Evolutionary conservation across 2,329 filamentous ascomycete genomes (phyloP).

Genomic region (Aspergillus ustus): DNA sequence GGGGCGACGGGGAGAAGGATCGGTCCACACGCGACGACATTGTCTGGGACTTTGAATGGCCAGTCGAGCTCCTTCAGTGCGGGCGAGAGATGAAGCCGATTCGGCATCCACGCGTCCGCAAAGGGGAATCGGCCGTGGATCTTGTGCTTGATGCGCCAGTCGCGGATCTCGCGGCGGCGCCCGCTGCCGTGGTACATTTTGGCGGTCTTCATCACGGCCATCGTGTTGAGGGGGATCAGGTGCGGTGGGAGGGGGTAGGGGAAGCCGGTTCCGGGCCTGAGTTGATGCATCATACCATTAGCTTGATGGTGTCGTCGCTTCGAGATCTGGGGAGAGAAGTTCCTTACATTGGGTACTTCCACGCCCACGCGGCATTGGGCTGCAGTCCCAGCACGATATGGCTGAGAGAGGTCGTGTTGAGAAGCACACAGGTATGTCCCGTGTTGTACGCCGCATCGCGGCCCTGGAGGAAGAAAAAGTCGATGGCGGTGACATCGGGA

Average conservation of each 20-base stretch:
- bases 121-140: constrained; percentile 35
- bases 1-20: constrained; percentile 45
- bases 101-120: constrained; percentile 31
- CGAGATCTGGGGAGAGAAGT: neutral
- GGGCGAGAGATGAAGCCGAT: constrained; percentile 34
- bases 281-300: neutral
- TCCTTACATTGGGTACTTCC: constrained; percentile 41
- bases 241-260: constrained; percentile 53
- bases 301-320: no score
- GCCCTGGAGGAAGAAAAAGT: constrained; percentile 51
- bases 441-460: constrained; percentile 49
- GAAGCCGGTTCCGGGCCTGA: constrained; percentile 51
- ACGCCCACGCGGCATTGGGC: constrained; percentile 36
- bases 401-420: constrained; percentile 54
- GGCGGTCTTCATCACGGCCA: constrained; percentile 37
- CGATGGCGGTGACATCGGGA: constrained; percentile 49
- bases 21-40: constrained; percentile 54
- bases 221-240: constrained; percentile 49
- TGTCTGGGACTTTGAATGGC: constrained; percentile 44
- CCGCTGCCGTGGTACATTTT: constrained; percentile 33
- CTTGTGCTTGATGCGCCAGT: constrained; percentile 31
- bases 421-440: constrained; percentile 39
- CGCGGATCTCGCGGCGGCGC: constrained; percentile 27
- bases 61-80: constrained; percentile 46
- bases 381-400: constrained; percentile 48